Evolutionary conservation across 2,329 filamentous ascomycete species (phyloP).

Genomic region (Fusarium sacchari): DNA sequence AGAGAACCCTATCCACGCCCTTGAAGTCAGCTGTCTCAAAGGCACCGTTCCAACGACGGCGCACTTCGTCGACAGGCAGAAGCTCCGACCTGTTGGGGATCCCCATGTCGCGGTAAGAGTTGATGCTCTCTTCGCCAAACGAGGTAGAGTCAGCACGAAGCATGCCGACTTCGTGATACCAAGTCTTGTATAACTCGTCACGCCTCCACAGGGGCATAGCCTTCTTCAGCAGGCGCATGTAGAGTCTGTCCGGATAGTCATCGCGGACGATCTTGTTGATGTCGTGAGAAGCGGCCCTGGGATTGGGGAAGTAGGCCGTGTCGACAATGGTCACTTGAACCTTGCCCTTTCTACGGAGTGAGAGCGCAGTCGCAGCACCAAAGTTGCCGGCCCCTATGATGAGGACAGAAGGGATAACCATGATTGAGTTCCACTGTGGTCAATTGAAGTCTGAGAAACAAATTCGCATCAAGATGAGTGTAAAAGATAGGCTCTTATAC

Average conservation of each 20-base stretch:
- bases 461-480: conserved; percentile 6
- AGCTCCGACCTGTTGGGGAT: conserved; percentile 54
- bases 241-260: conserved; percentile 54
- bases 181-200: conserved; percentile 61
- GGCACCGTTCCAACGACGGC: conserved; percentile 63
- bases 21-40: conserved; percentile 68
- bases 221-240: conserved; percentile 53
- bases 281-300: conserved; percentile 58
- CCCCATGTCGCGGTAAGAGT: conserved; percentile 49
- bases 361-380: conserved; percentile 55
- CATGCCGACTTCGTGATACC: conserved; percentile 69
- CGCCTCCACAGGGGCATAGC: conserved; percentile 54
- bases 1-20: conserved; percentile 63
- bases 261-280: conserved; percentile 57
- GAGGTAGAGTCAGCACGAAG: conserved; percentile 53
- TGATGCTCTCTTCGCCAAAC: conserved; percentile 57
- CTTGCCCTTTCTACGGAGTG: conserved; percentile 44
- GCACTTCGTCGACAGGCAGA: conserved; percentile 62
- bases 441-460: conserved; percentile 14
- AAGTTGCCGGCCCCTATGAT: conserved; percentile 58
- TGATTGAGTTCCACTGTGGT: conserved; percentile 14
- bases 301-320: conserved; percentile 50
- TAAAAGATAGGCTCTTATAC: neutral
- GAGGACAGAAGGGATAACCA: conserved; percentile 44
- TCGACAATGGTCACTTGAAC: conserved; percentile 51